Evolutionary conservation across 441 rosid genomes (phyloP), one percentile per base, ranked within the genome.

Genomic region (Euphorbia corollata): DNA sequence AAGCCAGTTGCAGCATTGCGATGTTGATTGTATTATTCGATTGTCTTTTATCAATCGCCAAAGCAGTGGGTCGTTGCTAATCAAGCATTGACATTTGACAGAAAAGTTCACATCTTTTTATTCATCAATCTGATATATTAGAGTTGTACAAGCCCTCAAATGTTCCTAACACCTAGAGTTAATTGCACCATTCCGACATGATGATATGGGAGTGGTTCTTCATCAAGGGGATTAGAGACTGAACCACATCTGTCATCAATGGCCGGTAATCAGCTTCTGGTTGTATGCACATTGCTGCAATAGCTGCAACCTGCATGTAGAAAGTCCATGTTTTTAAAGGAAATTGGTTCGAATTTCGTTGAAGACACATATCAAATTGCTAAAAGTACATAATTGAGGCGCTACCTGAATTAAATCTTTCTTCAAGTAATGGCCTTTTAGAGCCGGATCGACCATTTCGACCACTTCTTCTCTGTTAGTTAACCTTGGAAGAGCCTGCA

Each of bases 251-350:
- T 15, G 85, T 86, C 90, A 92, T 92, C 48, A 92, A 71, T 19
- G 97, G 98, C 69, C 96, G 77, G 71, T 92, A 92, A 75, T 82
- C 91, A 69, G 97, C 94, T 83, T 90, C 98, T 39, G 84, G 74
- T 76, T 92, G 97, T 67, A 88, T 90, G 61, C 98, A 92, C 83
- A 92, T 78, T 7, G 97, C 91, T 68, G 98, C 97, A 72, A 90
- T 86, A 32, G 98, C 96, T 36, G 97, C 97, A 53, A 88, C 85
- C 92, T 89, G n/a, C n/a, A n/a, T n/a, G n/a, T n/a, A n/a, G n/a
- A 71, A 65, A 30, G 11, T 1, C 41, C 63, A 19, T 2, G 62
- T 24, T 16, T 39, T 23, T 5, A 59, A 6, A 64, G 43, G 4
- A 23, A 18, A 0, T 70, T 39, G 18, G 22, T 18, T 34, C 45